A percentile compares a stretch with the other conserved stretches of the same genome.
phyloP scores from a whole-genome alignment of 345 rosid species.

The Nephelium lappaceum region DNA sequence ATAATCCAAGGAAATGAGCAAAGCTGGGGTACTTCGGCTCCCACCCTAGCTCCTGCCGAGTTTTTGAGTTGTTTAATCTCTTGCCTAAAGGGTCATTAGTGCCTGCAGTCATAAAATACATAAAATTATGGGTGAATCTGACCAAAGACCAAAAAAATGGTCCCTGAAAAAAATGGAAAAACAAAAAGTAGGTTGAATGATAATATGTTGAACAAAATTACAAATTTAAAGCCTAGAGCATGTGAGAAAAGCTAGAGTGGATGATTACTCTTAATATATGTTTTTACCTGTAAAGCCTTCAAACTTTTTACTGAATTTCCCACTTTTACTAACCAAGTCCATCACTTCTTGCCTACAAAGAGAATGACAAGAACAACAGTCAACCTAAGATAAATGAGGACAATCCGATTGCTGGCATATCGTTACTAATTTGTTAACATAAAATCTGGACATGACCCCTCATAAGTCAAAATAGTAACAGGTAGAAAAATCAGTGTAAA shows the following conservation, averaged over 20 bases:
- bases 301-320: slow-evolving; percentile 71
- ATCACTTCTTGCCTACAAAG: slow-evolving; percentile 81
- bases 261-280: background rate
- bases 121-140: background rate
- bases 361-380: slow-evolving; percentile 4
- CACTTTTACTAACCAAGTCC: slow-evolving; percentile 81
- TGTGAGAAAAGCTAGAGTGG: background rate
- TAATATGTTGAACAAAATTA: background rate
- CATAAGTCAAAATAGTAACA: background rate
- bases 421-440: background rate
- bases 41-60: slow-evolving; percentile 82
- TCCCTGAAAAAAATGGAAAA: background rate
- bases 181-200: background rate
- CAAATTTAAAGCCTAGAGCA: background rate
- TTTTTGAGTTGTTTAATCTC: slow-evolving; percentile 75
- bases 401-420: background rate
- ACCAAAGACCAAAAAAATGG: background rate
- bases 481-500: background rate
- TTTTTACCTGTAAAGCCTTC: slow-evolving; percentile 63
- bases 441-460: background rate
- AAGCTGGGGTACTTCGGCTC: slow-evolving; percentile 88
- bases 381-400: background rate
- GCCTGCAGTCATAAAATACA: slow-evolving; percentile 52
- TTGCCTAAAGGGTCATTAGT: slow-evolving; percentile 82
- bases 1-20: slow-evolving; percentile 68